Conservation (phyloP, 805 yeast species). For the Candida xiaguanensis region DNA sequence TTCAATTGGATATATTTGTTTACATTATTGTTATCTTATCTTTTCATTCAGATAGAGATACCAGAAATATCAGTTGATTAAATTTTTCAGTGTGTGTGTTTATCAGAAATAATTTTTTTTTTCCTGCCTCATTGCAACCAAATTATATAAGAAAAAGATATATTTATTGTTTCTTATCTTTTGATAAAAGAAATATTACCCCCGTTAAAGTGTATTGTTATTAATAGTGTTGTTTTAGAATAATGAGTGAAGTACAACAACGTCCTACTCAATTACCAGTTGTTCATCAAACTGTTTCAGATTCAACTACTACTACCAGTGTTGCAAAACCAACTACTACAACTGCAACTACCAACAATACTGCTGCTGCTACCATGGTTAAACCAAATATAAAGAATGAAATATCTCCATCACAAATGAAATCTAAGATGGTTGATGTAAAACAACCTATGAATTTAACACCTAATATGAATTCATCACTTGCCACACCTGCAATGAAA, state of each 20-base stretch:
- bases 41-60: too few species aligned
- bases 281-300: not conserved
- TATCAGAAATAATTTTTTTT: not conserved
- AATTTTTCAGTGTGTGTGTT: not conserved
- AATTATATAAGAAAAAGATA: not conserved
- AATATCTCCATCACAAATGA: not conserved
- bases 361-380: not conserved
- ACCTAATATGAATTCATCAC: not conserved
- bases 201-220: too few species aligned
- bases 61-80: not conserved
- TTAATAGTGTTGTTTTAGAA: not conserved
- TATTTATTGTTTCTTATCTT: not conserved
- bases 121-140: not conserved
- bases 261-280: conserved; percentile 15
- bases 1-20: too few species aligned
- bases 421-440: not conserved
- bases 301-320: not conserved
- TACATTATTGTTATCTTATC: not conserved
- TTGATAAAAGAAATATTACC: not conserved
- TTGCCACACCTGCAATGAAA: not conserved
- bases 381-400: not conserved
- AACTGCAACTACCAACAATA: not conserved
- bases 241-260: conserved; percentile 18
- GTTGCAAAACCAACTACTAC: not conserved
- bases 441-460: too few species aligned